phyloP scores from a whole-genome alignment of 2,329 filamentous ascomycete genomes.

The Amauroascus niger region DNA sequence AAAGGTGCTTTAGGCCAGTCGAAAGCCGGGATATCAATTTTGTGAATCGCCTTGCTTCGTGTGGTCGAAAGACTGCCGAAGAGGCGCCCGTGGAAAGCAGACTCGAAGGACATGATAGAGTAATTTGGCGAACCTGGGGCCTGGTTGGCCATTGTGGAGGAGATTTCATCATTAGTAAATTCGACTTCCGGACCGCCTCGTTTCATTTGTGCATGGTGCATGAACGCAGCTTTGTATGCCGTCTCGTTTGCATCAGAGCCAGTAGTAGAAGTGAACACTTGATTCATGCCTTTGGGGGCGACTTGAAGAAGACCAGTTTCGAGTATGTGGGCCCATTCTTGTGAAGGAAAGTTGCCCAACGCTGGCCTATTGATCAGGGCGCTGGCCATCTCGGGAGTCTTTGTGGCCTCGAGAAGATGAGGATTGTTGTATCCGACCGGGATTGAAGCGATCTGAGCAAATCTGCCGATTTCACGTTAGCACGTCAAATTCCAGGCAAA shows the following conservation, averaged over 20 bases:
- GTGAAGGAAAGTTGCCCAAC: conserved; percentile 79
- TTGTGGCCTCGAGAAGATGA: conserved; percentile 57
- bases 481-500: background rate
- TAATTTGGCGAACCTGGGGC: conserved; percentile 66
- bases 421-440: conserved; percentile 90
- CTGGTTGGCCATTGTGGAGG: conserved; percentile 69
- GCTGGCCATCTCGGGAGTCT: conserved; percentile 66
- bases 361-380: conserved; percentile 82
- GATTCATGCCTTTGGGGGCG: conserved; percentile 70
- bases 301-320: conserved; percentile 71
- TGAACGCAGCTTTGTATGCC: conserved; percentile 91
- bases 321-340: conserved; percentile 72
- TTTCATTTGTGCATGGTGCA: conserved; percentile 74
- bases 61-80: conserved; percentile 83
- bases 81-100: conserved; percentile 80
- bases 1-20: conserved; percentile 91
- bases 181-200: conserved; percentile 68
- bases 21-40: conserved; percentile 87
- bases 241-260: conserved; percentile 91
- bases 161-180: conserved; percentile 68
- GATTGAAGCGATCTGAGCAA: conserved; percentile 88
- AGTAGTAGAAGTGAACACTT: conserved; percentile 83
- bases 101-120: conserved; percentile 81
- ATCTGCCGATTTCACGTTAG: conserved; percentile 39
- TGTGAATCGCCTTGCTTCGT: conserved; percentile 87